Evolutionary conservation across 306 rosid genomes (phyloP).

Genomic region (Psophocarpus tetragonolobus): DNA sequence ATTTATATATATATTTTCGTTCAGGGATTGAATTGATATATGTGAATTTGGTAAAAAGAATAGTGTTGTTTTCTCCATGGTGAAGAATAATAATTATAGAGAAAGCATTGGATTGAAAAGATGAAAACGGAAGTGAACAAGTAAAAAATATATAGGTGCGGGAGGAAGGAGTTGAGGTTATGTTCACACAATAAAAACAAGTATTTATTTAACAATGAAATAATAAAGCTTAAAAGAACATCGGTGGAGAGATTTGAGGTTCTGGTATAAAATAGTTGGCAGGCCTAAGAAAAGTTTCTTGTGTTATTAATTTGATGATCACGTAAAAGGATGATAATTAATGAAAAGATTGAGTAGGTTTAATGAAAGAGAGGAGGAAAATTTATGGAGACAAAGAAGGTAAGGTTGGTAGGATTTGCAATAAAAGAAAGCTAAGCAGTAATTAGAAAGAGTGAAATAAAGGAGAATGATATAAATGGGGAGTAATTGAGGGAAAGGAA

Average conservation of each 20-base stretch:
- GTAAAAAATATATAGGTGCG: neutral
- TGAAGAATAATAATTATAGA: neutral
- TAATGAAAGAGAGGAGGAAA: neutral
- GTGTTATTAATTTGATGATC: too few species aligned
- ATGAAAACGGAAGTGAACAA: neutral
- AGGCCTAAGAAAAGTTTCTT: neutral
- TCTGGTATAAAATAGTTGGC: neutral
- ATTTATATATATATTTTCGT: too few species aligned
- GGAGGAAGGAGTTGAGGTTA: neutral
- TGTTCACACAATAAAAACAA: neutral
- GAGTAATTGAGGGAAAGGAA: constrained; percentile 12
- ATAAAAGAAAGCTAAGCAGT: neutral
- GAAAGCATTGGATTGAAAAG: neutral
- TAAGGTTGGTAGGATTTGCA: neutral
- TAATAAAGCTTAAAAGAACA: neutral
- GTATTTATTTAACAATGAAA: neutral
- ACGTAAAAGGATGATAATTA: neutral
- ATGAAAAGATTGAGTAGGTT: neutral
- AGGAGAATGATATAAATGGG: neutral
- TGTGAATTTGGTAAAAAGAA: neutral
- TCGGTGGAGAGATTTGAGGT: neutral
- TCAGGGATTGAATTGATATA: neutral
- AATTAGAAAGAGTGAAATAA: neutral
- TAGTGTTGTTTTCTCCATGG: neutral
- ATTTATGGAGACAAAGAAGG: neutral